These are phyloP conservation scores for Ophioceras dolichostomum DNA, from an alignment of 2,329 filamentous ascomycete species.

Conservation along the genomic window DNA sequence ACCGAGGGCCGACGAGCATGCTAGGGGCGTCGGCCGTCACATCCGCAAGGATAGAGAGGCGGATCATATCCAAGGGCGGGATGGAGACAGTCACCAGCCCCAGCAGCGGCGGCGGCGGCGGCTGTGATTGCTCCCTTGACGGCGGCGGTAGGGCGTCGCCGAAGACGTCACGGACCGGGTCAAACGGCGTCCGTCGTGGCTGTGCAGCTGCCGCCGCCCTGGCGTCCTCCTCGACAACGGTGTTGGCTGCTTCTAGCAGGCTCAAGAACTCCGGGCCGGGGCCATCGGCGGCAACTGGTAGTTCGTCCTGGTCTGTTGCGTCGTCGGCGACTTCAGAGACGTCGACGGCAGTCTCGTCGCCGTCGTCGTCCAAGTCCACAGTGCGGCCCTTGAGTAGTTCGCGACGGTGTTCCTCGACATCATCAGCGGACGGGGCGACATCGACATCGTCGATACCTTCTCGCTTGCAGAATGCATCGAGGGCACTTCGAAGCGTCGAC, in stretches of 20 bases:
- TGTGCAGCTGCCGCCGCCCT: constrained; percentile 7
- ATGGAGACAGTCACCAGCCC: not conserved
- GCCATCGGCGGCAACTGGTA: not conserved
- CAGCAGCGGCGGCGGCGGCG: constrained; percentile 2
- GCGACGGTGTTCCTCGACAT: constrained; percentile 8
- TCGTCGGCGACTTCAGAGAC: too few relatives aligned
- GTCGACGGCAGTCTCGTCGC: too few relatives aligned
- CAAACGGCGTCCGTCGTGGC: constrained; percentile 24
- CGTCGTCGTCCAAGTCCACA: too few relatives aligned
- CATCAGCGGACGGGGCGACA: constrained; percentile 4
- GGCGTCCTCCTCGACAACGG: not conserved
- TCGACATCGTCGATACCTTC: constrained; percentile 12
- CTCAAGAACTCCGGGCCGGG: too few relatives aligned
- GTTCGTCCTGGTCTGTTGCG: not conserved
- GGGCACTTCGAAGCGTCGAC: constrained; percentile 8
- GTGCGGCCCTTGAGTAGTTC: constrained; percentile 6
- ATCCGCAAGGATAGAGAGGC: constrained; percentile 1
- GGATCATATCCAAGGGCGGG: not conserved
- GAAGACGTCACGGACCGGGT: constrained; percentile 31
- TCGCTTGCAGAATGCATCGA: constrained; percentile 12
- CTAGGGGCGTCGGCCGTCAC: not conserved
- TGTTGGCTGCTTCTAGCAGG: constrained; percentile 2
- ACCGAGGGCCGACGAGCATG: too few relatives aligned
- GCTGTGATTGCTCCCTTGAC: constrained; percentile 8
- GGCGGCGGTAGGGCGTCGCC: too few relatives aligned